Evolutionary conservation across 306 rosid species (phyloP), one percentile per base, ranked within the genome.

Genomic region (Dryas drummondii): DNA sequence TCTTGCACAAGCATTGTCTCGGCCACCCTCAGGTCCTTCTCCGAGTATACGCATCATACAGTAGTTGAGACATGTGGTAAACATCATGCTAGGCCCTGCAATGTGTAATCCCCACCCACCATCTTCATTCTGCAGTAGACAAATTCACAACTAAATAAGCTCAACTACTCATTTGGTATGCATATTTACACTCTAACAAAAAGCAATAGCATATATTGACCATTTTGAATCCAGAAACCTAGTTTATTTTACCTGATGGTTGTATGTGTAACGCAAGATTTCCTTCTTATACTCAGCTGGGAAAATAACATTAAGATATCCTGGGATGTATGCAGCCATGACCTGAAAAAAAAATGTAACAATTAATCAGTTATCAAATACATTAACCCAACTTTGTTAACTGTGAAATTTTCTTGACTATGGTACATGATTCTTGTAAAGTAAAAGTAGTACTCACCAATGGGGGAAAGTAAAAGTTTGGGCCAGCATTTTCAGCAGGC

Each of bases 81-180:
- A 88, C 97, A 91, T 89, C 76, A 83, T 82, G 77, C 94, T 91
- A 0, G 85, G 89, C 49, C 97, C 97, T 74, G 86, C 88, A 17
- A 91, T 84, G 78, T 91, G 92, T 9, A 91, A 49, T 7, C 97
- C 97, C 94, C 90, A 91, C 7, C 94, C 97, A 60, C 97, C 97
- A 80, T 91, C 97, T 81, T 91, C 85, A 17, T 80, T 80, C 70
- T 66, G 26, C 44, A 13, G 2, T 11, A 26, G 42, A 58, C 49
- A 46, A 46, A 46, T 46, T 46, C 6, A 46, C 49, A 46, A 46
- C 4, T 46, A 46, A 5, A 46, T 46, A 5, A 46, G 49, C 6
- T 46, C 49, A 46, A 46, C 8, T 46, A 46, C 6, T 46, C 49
- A 5, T 46, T 46, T 46, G 6, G 6, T 46, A 22, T 46, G 37